Base-by-base conservation (phyloP, 805 yeast genomes). In the Ogataea pini region DNA sequence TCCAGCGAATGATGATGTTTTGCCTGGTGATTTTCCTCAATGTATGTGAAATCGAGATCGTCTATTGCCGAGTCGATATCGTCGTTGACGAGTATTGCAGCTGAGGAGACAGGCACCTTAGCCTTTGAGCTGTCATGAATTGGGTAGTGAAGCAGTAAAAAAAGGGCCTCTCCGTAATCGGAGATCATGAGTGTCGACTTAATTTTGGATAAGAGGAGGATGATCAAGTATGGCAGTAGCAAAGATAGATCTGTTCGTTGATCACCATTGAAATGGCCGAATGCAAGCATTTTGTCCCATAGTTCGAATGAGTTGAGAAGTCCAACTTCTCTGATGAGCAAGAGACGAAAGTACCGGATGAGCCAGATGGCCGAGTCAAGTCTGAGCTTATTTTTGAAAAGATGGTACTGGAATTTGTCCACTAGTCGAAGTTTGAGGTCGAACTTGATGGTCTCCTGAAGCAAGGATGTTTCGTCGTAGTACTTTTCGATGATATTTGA, bases 291-390 rank as follows among this genome's bases (percentile, higher is more conserved):
- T 48, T 75, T 75, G 57, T 79, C 83, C 83, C 83, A 79, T 17
- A 76, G 57, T 20, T 64, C 56, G 18, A 72, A 62, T 0, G 73
- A 61, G 16, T 62, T 56, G 3, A 46, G 48, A 7, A 69, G 47
- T 1, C 79, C 81, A 24, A 79, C 58, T 52, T 79, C 84, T 44
- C 84, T 61, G 6, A 73, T 63, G 14, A 78, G 62, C 3, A 78
- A 51, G 29, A 79, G 62, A 20, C 83, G 61, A 24, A 75, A 70
- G 61, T 74, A 79, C 37, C 84, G 58, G n/a, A 79, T 74, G 20
- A 78, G 66, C 83, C 83, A 79, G 36, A 79, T 67, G 44, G 78
- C 77, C 2, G 79, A 70, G 50, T 79, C 82, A 4, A 79, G 59
- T 48, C 70, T 71, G 27, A 78, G 60, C 55, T 74, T 77, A 36